Base-by-base conservation (phyloP, 129 eudicot species). In the Escallonia rubra region DNA sequence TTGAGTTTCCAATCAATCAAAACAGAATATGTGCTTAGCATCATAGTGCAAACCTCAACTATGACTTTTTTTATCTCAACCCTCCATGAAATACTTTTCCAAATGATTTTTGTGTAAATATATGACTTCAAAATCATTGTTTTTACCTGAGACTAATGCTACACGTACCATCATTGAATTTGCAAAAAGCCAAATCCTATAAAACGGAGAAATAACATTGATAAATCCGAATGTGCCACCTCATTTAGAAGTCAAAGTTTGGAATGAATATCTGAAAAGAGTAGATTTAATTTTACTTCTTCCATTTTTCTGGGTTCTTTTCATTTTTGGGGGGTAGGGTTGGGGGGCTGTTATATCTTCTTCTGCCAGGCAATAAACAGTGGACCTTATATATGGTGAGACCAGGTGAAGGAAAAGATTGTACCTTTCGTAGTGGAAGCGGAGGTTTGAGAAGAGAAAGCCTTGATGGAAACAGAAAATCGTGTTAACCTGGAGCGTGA, bases 391-490 rank as follows among this genome's bases (percentile, higher is more conserved):
- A 46, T 54, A 48, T 61, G 38, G 1, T 12, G 65, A 41, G 53
- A 47, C 4, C 39, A 5, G 3, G 0, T 60, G 41, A 16, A 41
- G 3, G 6, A 57, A 43, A 15, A 48, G 51, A 43, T 1, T 8
- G 63, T 70, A 91, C 96, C 95, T 82, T 78, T 66, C 38, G 76
- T 38, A n/a, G 79, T 23, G 57, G 78, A 71, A 58, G 72, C 55
- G 56, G 85, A 73, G 50, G 75, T 61, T 39, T 74, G 87, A 65
- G 93, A 78, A 70, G 84, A 85, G 50, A 78, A 83, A 3, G 80
- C 74, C 76, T 59, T 73, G 52, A 71, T 64, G 11, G 85, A 76
- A 68, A 72, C 47, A 8, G 82, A 81, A 70, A 68, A 53, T 38
- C 43, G 73, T n/a, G 78, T 73, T 51, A 68, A 67, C 39, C 49